These are phyloP conservation scores for Ensete ventricosum DNA, from an alignment of 176 grass and related monocot species.

Conservation along the genomic window DNA sequence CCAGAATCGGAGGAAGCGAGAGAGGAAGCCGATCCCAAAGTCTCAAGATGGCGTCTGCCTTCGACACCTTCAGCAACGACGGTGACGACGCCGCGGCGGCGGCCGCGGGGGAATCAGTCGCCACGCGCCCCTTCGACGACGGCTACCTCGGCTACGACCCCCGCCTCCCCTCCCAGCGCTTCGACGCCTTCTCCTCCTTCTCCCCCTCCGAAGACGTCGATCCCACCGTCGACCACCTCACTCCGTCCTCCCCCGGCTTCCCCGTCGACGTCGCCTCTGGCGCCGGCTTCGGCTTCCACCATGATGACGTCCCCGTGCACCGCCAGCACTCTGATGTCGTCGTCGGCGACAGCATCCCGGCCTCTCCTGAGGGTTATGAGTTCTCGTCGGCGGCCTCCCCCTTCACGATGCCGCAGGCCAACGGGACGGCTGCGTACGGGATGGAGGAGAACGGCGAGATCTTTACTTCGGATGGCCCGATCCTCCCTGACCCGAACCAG, in stretches of 20 bases:
- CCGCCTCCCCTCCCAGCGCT: constrained; percentile 4
- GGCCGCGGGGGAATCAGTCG: background rate
- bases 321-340: background rate
- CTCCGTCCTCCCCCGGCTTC: too few relatives aligned
- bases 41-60: background rate
- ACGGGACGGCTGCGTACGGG: background rate
- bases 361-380: background rate
- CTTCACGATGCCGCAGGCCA: background rate
- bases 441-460: constrained; percentile 3
- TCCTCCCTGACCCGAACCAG: constrained; percentile 3
- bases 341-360: background rate
- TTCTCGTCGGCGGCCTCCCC: background rate
- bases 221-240: background rate
- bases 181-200: background rate
- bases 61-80: background rate
- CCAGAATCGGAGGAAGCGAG: background rate
- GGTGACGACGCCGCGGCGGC: background rate
- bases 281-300: background rate
- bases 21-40: background rate
- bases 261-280: background rate
- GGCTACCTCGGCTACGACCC: constrained; percentile 6
- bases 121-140: constrained; percentile 1
- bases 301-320: background rate
- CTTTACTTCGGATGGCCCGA: background rate
- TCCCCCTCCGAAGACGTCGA: background rate